Percentiles rank a stretch among this genome's conserved stretches.
Conservation (phyloP, 371 early-diverging fungal genomes). For the Actinomucor elegans region DNA sequence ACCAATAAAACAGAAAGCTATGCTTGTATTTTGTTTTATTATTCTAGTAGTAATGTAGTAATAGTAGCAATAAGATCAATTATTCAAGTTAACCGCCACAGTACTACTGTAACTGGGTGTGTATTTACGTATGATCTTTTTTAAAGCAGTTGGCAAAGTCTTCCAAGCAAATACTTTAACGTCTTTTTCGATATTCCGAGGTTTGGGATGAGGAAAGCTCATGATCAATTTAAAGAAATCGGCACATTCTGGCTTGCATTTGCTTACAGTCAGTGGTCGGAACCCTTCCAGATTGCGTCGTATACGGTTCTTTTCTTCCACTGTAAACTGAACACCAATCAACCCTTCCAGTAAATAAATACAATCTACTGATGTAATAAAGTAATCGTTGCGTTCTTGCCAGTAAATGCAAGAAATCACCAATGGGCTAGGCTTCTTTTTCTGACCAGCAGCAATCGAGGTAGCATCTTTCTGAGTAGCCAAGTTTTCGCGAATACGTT, state of each 20-base stretch:
- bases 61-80: not conserved
- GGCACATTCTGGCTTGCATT: constrained; percentile 64
- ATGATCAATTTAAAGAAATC: constrained; percentile 80
- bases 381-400: constrained; percentile 69
- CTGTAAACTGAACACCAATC: constrained; percentile 69
- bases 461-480: constrained; percentile 3
- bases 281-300: constrained; percentile 82
- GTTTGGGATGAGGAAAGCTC: constrained; percentile 80
- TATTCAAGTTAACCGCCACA: not conserved
- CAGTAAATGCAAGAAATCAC: constrained; percentile 83
- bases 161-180: constrained; percentile 83
- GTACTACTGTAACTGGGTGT: constrained; percentile 46
- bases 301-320: constrained; percentile 84
- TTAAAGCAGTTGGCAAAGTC: constrained; percentile 61
- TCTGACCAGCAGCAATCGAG: too few relatives aligned
- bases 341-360: constrained; percentile 72
- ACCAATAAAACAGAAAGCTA: not conserved
- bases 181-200: constrained; percentile 86
- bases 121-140: constrained; percentile 74
- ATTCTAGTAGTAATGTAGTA: not conserved
- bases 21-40: not conserved
- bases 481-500: constrained; percentile 10
- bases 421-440: constrained; percentile 24
- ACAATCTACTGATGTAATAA: constrained; percentile 80
- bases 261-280: constrained; percentile 75